A percentile compares a stretch with the other conserved stretches of the same genome.
These are phyloP conservation scores for Penicillium sp. DNA, from an alignment of 2,329 filamentous ascomycete species.

Conservation along the genomic window DNA sequence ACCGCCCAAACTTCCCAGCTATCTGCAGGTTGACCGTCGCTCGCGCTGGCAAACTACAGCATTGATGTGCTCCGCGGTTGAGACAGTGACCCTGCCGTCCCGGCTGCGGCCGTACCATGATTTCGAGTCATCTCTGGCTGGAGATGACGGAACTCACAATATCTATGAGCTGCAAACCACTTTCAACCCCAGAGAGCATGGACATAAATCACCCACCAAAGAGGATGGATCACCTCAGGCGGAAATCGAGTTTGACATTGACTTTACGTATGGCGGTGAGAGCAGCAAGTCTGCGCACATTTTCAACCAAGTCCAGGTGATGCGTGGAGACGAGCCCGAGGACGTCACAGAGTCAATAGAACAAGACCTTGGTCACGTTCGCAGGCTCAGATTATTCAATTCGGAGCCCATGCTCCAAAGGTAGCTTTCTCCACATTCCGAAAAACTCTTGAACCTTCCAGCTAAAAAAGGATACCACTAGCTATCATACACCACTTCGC, in stretches of 20 bases:
- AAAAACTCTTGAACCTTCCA: slow-evolving; percentile 8
- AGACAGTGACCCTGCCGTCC: slow-evolving; percentile 74
- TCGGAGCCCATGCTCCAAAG: slow-evolving; percentile 36
- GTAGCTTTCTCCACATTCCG: slow-evolving; percentile 18
- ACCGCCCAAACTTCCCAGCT: slow-evolving; percentile 55
- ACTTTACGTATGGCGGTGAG: slow-evolving; percentile 37
- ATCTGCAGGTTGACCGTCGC: slow-evolving; percentile 58
- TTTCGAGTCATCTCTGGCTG: slow-evolving; percentile 50
- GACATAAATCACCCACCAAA: slow-evolving; percentile 1
- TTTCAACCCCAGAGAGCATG: slow-evolving; percentile 40
- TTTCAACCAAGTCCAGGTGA: slow-evolving; percentile 38
- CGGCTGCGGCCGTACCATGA: slow-evolving; percentile 48
- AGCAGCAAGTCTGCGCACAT: slow-evolving; percentile 27
- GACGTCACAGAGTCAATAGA: slow-evolving; percentile 12
- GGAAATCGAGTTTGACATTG: slow-evolving; percentile 36
- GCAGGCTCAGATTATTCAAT: slow-evolving; percentile 33
- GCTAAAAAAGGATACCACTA: slow-evolving; percentile 14
- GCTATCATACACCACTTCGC: slow-evolving; percentile 48
- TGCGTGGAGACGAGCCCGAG: slow-evolving; percentile 25
- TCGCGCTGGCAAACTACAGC: slow-evolving; percentile 81
- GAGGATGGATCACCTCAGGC: slow-evolving; percentile 17
- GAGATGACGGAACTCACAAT: slow-evolving; percentile 67
- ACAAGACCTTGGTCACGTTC: slow-evolving; percentile 25
- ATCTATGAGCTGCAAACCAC: slow-evolving; percentile 73
- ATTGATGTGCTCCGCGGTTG: slow-evolving; percentile 71